These are phyloP conservation scores for Daldinia loculata DNA, from an alignment of 495 filamentous ascomycete genomes.

Conservation along the genomic window DNA sequence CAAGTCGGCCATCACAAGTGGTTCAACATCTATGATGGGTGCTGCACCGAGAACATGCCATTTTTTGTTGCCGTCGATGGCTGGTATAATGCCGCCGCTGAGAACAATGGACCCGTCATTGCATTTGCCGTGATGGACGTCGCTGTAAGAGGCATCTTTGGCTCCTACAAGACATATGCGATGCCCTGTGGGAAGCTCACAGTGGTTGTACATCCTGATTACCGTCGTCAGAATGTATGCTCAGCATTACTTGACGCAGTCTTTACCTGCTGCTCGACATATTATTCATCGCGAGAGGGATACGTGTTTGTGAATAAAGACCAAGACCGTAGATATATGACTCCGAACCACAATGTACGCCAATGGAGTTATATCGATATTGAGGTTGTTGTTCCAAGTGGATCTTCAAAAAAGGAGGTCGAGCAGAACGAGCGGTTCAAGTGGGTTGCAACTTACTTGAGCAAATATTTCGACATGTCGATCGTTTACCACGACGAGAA, in stretches of 20 bases:
- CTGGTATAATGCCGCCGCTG: neutral
- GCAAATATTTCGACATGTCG: constrained; percentile 34
- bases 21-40: constrained; percentile 41
- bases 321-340: constrained; percentile 34
- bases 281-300: constrained; percentile 29
- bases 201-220: constrained; percentile 48
- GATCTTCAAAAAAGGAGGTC: constrained; percentile 14
- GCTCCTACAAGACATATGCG: constrained; percentile 24
- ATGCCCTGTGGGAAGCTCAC: constrained; percentile 38
- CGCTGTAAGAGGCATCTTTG: constrained; percentile 15
- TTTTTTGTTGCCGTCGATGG: constrained; percentile 54
- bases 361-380: constrained; percentile 42
- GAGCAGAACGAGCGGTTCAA: constrained; percentile 34
- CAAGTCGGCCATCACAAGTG: constrained; percentile 30
- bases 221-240: constrained; percentile 49
- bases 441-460: constrained; percentile 44
- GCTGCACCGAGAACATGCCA: constrained; percentile 43
- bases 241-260: constrained; percentile 50
- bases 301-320: constrained; percentile 47
- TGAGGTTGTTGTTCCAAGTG: constrained; percentile 37
- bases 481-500: constrained; percentile 28
- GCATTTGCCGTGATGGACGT: constrained; percentile 49
- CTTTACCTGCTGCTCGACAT: constrained; percentile 40
- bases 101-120: constrained; percentile 33
- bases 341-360: constrained; percentile 27